A percentile compares a stretch with the other conserved stretches of the same genome.
phyloP scores from a whole-genome alignment of 2,329 filamentous ascomycete genomes.

The Blumeria hordei region DNA sequence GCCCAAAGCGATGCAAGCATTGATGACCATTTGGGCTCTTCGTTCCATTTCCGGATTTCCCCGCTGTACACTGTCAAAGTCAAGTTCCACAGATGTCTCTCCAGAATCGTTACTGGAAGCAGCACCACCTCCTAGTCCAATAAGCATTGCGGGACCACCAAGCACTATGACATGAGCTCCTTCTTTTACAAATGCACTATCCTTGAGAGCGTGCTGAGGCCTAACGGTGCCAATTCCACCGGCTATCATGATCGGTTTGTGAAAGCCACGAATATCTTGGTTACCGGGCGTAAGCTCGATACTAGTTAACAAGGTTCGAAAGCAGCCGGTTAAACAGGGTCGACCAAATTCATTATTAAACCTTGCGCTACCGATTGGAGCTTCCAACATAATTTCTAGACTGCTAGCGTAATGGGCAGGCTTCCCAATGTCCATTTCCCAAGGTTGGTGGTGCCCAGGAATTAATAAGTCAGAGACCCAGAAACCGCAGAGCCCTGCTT shows the following conservation, averaged over 20 bases:
- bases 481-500: constrained; percentile 78
- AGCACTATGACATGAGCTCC: constrained; percentile 85
- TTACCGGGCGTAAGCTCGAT: constrained; percentile 30
- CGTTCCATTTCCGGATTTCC: constrained; percentile 94
- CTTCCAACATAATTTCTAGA: constrained; percentile 93
- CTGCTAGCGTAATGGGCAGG: constrained; percentile 82
- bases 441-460: constrained; percentile 57
- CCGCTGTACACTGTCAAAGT: constrained; percentile 92
- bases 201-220: constrained; percentile 75
- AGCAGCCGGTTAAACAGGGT: constrained; percentile 70
- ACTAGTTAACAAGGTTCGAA: constrained; percentile 63
- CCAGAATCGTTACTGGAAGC: constrained; percentile 77
- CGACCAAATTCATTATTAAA: constrained; percentile 98
- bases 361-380: constrained; percentile 76
- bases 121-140: constrained; percentile 83
- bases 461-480: constrained; percentile 89
- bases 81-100: constrained; percentile 72
- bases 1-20: constrained; percentile 70
- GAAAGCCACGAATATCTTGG: constrained; percentile 65
- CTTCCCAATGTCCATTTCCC: constrained; percentile 79
- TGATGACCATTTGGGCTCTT: constrained; percentile 93
- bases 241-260: constrained; percentile 97
- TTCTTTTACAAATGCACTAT: constrained; percentile 50
- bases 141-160: constrained; percentile 90
- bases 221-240: constrained; percentile 83